Conservation (phyloP, 164 flowering plant genomes). For the Magnolia kwangsiensis region DNA sequence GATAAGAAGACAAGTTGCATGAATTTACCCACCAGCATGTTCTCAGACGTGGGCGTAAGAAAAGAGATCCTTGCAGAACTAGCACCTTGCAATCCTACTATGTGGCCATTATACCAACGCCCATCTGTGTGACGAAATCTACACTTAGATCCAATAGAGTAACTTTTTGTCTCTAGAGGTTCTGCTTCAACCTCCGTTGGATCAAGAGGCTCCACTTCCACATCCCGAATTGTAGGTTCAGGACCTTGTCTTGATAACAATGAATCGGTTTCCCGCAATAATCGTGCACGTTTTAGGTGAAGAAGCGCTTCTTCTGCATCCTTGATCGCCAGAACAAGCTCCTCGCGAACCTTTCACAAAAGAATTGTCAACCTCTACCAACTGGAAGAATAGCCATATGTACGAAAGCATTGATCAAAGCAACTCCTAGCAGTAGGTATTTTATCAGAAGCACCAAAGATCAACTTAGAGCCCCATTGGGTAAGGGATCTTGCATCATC, state of each 20-base stretch:
- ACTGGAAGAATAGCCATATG: constrained; percentile 4
- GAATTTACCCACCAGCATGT: constrained; percentile 66
- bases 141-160: constrained; percentile 72
- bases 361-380: constrained; percentile 14
- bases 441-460: constrained; percentile 2
- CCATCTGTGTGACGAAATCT: constrained; percentile 87
- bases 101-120: constrained; percentile 79
- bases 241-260: constrained; percentile 20
- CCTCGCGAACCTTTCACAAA: constrained; percentile 62
- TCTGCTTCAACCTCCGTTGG: constrained; percentile 42
- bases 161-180: constrained; percentile 42
- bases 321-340: constrained; percentile 74
- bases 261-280: constrained; percentile 62
- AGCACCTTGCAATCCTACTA: constrained; percentile 54
- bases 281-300: constrained; percentile 69
- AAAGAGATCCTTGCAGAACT: constrained; percentile 64
- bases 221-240: constrained; percentile 26
- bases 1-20: neutral
- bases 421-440: neutral
- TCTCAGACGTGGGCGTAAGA: constrained; percentile 84
- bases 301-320: constrained; percentile 86
- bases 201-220: constrained; percentile 49
- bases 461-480: neutral
- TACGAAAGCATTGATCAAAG: neutral
- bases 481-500: neutral